Conservation (phyloP, 768 basidiomycete genomes). For the Tulasnella sp. region DNA sequence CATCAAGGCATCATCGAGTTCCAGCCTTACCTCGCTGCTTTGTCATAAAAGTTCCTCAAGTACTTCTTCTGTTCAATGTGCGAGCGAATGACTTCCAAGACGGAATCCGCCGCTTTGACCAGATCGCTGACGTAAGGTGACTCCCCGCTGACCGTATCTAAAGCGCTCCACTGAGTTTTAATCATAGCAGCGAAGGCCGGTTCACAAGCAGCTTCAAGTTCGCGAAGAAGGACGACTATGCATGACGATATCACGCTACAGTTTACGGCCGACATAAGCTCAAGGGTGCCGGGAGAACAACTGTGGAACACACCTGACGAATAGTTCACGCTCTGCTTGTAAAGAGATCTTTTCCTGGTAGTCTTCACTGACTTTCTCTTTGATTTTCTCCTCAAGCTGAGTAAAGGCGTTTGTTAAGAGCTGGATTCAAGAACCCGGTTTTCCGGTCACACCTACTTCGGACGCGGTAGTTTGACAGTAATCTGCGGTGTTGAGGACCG, state of each 20-base stretch:
- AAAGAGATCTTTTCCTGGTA: conserved; percentile 77
- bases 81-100: conserved; percentile 71
- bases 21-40: conserved; percentile 70
- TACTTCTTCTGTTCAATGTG: conserved; percentile 94
- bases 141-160: conserved; percentile 81
- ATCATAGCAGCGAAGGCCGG: conserved; percentile 71
- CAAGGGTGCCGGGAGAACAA: conserved; percentile 10
- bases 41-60: conserved; percentile 87
- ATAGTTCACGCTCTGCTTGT: conserved; percentile 81
- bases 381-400: conserved; percentile 89
- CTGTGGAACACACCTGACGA: conserved; percentile 64
- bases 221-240: conserved; percentile 72
- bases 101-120: conserved; percentile 66
- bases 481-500: conserved; percentile 95
- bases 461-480: conserved; percentile 90
- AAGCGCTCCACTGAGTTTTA: conserved; percentile 70
- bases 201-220: conserved; percentile 83
- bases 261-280: not conserved
- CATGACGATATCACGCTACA: conserved; percentile 77
- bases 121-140: conserved; percentile 79
- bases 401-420: not conserved
- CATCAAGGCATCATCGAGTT: not conserved
- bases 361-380: conserved; percentile 70
- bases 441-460: conserved; percentile 52
- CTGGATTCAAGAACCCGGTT: not conserved